Percentiles rank a stretch among this genome's conserved stretches.
Evolutionary conservation across 345 rosid species (phyloP).

Genomic region (Eucalyptus regnans): DNA sequence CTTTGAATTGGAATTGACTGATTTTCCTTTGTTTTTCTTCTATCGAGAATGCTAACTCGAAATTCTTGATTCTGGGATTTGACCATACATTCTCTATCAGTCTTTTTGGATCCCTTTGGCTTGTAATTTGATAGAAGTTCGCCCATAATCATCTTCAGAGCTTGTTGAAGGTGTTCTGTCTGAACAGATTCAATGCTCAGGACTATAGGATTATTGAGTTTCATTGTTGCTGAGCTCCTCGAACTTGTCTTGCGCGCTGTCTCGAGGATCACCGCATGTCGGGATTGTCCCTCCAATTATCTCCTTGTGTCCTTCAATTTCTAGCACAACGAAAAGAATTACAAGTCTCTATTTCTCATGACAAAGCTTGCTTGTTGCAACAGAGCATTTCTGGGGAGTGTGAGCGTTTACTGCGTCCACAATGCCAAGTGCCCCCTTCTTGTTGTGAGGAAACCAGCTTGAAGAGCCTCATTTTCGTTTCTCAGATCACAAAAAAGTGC

Average conservation of each 20-base stretch:
- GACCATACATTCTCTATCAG: background rate
- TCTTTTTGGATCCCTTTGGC: background rate
- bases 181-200: background rate
- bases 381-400: background rate
- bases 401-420: background rate
- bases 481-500: background rate
- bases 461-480: background rate
- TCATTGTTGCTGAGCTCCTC: background rate
- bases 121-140: background rate
- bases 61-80: background rate
- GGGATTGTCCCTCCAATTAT: background rate
- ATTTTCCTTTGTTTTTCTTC: background rate
- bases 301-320: background rate
- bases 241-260: background rate
- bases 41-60: background rate
- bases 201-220: background rate
- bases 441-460: background rate
- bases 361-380: background rate
- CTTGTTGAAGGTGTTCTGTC: background rate
- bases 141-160: background rate
- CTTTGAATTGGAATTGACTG: background rate
- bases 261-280: background rate
- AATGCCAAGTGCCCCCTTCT: background rate
- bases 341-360: background rate
- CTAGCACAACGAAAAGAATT: background rate